Evolutionary conservation across 2,329 filamentous ascomycete genomes (phyloP).

Genomic region (Cadophora luteo-olivacea): DNA sequence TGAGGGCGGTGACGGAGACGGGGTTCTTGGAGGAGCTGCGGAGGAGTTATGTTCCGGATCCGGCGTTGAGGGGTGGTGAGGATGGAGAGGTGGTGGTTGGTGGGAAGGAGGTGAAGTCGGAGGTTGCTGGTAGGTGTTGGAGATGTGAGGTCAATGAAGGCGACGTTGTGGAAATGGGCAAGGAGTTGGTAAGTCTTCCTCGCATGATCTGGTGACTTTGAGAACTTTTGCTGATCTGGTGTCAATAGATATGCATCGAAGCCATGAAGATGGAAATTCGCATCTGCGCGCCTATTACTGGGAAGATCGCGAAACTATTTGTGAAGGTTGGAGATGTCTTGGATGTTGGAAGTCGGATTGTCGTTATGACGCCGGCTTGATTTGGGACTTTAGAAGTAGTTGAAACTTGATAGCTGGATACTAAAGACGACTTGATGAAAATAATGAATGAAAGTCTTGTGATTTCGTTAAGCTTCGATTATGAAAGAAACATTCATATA

Average conservation of each 20-base stretch:
- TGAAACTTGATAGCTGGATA: not conserved
- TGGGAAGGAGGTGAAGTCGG: not conserved
- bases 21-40: conserved; percentile 22
- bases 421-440: too few species aligned
- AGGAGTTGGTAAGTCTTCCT: conserved; percentile 40
- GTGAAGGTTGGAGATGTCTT: conserved; percentile 16
- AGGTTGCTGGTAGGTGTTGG: conserved; percentile 18
- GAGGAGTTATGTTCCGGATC: not conserved
- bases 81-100: not conserved
- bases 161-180: conserved; percentile 54
- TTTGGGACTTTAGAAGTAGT: not conserved
- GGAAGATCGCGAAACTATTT: conserved; percentile 2
- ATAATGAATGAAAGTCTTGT: too few species aligned
- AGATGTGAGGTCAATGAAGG: conserved; percentile 54
- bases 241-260: conserved; percentile 49
- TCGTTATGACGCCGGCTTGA: conserved; percentile 4
- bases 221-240: too few species aligned
- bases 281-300: conserved; percentile 49
- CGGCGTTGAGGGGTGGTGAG: too few species aligned
- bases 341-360: conserved; percentile 16
- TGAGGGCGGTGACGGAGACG: conserved; percentile 30
- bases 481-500: too few species aligned
- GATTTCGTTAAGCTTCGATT: too few species aligned
- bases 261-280: conserved; percentile 74
- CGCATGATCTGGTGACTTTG: not conserved